Evolutionary conservation across 345 rosid genomes (phyloP).

Genomic region (Bruguiera sexangula): DNA sequence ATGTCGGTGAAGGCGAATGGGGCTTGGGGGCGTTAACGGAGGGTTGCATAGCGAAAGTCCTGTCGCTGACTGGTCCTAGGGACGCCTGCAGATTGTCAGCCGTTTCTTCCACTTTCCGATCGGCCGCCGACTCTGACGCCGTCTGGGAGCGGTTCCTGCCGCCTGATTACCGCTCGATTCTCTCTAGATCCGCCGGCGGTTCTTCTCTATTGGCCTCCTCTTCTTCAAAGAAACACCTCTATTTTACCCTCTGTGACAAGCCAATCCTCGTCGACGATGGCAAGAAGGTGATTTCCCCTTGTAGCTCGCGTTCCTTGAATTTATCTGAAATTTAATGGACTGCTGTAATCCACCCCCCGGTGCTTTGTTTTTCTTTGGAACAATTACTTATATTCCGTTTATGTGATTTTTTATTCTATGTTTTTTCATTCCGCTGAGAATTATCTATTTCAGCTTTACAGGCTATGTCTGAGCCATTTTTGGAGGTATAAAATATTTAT

Average conservation of each 20-base stretch:
- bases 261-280: conserved; percentile 33
- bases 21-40: background rate
- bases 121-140: conserved; percentile 4
- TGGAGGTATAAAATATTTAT: no score
- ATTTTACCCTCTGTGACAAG: conserved; percentile 21
- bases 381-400: background rate
- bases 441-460: no score
- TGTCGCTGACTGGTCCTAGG: conserved; percentile 9
- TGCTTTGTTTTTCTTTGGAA: no score
- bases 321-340: background rate
- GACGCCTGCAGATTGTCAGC: conserved; percentile 9
- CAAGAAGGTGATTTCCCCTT: conserved; percentile 18
- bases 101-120: conserved; percentile 8
- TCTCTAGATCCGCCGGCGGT: background rate
- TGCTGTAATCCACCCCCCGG: background rate
- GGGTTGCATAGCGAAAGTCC: conserved; percentile 6
- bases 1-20: background rate
- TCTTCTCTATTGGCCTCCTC: background rate
- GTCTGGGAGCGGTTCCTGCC: conserved; percentile 21
- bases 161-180: background rate
- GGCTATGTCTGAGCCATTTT: no score
- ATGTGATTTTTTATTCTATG: no score
- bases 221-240: conserved; percentile 27
- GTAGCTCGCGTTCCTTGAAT: background rate
- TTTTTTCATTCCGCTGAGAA: no score